A percentile compares a stretch with the other conserved stretches of the same genome.
These are phyloP conservation scores for Thoreauomyces humboldtii DNA, from an alignment of 192 early-diverging fungal genomes.

Conservation along the genomic window DNA sequence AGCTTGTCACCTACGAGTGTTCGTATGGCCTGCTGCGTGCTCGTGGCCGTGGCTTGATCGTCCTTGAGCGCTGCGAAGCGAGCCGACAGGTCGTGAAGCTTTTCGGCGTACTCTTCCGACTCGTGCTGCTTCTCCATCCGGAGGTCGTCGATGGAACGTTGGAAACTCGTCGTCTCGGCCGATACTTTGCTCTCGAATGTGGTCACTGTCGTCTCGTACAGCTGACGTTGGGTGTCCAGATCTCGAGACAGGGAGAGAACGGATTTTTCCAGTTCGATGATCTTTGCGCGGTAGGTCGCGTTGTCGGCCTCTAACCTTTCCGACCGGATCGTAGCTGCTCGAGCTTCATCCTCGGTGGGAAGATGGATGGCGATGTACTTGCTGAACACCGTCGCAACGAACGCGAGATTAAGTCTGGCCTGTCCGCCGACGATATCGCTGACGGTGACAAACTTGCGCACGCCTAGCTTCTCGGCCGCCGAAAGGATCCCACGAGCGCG, in stretches of 20 bases:
- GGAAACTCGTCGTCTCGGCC: constrained; percentile 8
- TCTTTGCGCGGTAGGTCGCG: neutral
- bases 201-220: neutral
- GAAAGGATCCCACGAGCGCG: constrained; percentile 15
- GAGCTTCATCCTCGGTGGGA: constrained; percentile 29
- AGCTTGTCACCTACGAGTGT: neutral
- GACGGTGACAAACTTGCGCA: constrained; percentile 26
- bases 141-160: constrained; percentile 1
- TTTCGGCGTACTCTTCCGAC: neutral
- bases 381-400: constrained; percentile 28
- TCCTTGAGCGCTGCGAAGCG: constrained; percentile 10
- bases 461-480: constrained; percentile 26
- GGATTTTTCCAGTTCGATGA: constrained; percentile 20
- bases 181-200: neutral
- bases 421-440: constrained; percentile 14
- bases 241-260: constrained; percentile 3
- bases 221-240: neutral
- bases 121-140: neutral
- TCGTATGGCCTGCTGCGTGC: neutral
- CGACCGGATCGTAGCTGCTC: neutral
- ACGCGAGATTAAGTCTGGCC: constrained; percentile 23
- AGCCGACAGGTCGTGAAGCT: neutral
- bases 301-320: constrained; percentile 8
- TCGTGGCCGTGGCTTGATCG: neutral
- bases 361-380: constrained; percentile 30